phyloP scores from a whole-genome alignment of 495 filamentous ascomycete genomes.

The Amniculicola lignicola region DNA sequence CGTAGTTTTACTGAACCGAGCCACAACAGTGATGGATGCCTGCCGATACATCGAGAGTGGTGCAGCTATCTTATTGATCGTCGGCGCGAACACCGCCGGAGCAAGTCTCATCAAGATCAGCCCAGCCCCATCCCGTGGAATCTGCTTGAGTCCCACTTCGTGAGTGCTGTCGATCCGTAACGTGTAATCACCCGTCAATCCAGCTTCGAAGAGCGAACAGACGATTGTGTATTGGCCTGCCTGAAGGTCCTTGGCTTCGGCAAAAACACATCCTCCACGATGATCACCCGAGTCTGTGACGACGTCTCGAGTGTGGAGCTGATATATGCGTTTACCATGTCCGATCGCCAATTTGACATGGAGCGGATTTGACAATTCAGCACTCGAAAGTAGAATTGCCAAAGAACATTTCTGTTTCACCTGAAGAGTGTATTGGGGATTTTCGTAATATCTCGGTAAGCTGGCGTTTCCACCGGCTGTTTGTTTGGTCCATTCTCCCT shows the following conservation, averaged over 20 bases:
- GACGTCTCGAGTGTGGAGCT: slow-evolving; percentile 71
- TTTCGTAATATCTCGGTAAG: slow-evolving; percentile 68
- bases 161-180: slow-evolving; percentile 65
- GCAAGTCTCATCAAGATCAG: slow-evolving; percentile 44
- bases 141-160: slow-evolving; percentile 50
- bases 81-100: slow-evolving; percentile 30
- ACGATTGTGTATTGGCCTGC: slow-evolving; percentile 80
- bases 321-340: slow-evolving; percentile 62
- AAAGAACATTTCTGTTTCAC: slow-evolving; percentile 57
- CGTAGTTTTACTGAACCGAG: slow-evolving; percentile 31
- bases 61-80: slow-evolving; percentile 33
- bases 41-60: slow-evolving; percentile 34
- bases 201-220: slow-evolving; percentile 79
- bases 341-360: slow-evolving; percentile 83
- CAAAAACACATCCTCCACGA: slow-evolving; percentile 69
- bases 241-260: slow-evolving; percentile 55
- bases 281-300: slow-evolving; percentile 80
- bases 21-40: slow-evolving; percentile 14
- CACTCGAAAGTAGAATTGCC: slow-evolving; percentile 68
- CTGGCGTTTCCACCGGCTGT: slow-evolving; percentile 83
- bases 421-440: slow-evolving; percentile 77
- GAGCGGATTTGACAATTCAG: slow-evolving; percentile 58
- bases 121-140: slow-evolving; percentile 68
- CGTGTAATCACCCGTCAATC: slow-evolving; percentile 69
- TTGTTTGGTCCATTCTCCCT: slow-evolving; percentile 67